phyloP scores from a whole-genome alignment of 352 stramenopile species.

The Thalassiosira sp. region DNA sequence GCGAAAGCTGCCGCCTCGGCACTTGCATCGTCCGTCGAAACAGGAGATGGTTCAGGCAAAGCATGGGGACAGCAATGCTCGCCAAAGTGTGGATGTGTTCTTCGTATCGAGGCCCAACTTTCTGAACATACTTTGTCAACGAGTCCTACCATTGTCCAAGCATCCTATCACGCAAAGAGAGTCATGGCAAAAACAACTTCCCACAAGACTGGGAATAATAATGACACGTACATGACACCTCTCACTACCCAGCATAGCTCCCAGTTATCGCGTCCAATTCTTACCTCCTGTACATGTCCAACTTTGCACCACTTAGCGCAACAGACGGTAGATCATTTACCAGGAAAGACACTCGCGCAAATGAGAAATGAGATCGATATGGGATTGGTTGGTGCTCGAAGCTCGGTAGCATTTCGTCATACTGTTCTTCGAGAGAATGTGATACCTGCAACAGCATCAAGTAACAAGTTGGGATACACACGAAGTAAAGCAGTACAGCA shows the following conservation, averaged over 20 bases:
- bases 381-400: slow-evolving; percentile 41
- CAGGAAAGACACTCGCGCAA: slow-evolving; percentile 41
- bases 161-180: slow-evolving; percentile 67
- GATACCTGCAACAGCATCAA: slow-evolving; percentile 22
- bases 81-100: slow-evolving; percentile 70
- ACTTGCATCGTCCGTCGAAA: no score
- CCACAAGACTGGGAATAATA: slow-evolving; percentile 7
- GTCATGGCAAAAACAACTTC: slow-evolving; percentile 61
- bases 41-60: slow-evolving; percentile 7
- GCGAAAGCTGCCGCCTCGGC: not conserved
- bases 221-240: slow-evolving; percentile 13
- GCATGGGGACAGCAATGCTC: slow-evolving; percentile 78
- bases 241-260: slow-evolving; percentile 19
- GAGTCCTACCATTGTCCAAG: slow-evolving; percentile 37
- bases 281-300: slow-evolving; percentile 68
- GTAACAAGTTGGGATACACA: slow-evolving; percentile 3
- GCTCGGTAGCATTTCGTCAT: slow-evolving; percentile 65
- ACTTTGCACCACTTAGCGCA: slow-evolving; percentile 63
- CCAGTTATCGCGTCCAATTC: slow-evolving; percentile 49
- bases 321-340: slow-evolving; percentile 55
- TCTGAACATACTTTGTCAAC: slow-evolving; percentile 8
- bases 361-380: slow-evolving; percentile 60
- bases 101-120: slow-evolving; percentile 68
- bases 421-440: slow-evolving; percentile 54
- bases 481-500: not conserved